These are phyloP conservation scores for Heritiera littoralis DNA, from an alignment of 345 rosid species.

Conservation along the genomic window DNA sequence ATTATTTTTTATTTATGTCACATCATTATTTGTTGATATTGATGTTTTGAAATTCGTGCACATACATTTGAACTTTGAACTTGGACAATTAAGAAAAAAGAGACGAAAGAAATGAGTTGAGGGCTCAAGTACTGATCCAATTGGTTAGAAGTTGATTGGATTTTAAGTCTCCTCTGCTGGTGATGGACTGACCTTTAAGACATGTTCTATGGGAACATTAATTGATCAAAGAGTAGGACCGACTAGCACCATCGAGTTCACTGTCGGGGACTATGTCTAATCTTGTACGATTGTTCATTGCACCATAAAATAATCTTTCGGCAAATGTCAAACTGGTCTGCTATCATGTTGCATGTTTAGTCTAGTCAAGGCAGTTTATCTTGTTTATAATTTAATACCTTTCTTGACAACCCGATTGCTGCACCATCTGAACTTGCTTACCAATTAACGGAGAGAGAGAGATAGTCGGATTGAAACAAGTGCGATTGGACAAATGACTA, in stretches of 20 bases:
- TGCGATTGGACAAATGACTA: conserved; percentile 27
- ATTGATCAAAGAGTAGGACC: conserved; percentile 15
- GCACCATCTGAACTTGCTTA: conserved; percentile 32
- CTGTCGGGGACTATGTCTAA: conserved; percentile 49
- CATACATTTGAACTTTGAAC: conserved; percentile 6
- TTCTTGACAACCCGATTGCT: conserved; percentile 47
- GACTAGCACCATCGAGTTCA: conserved; percentile 37
- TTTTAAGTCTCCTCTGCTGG: not conserved
- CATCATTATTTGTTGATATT: not conserved
- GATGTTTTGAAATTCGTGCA: conserved; percentile 8
- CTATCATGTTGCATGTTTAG: conserved; percentile 56
- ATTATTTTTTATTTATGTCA: no score
- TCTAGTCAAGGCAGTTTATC: conserved; percentile 53
- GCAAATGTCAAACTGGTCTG: conserved; percentile 27
- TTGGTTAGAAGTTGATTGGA: not conserved
- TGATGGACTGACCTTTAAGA: not conserved
- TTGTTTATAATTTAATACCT: conserved; percentile 43
- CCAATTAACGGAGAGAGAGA: conserved; percentile 10
- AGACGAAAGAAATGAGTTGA: no score
- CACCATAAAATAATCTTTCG: conserved; percentile 5
- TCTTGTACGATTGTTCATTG: conserved; percentile 38
- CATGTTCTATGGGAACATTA: not conserved
- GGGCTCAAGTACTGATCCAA: not conserved
- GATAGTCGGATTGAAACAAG: not conserved
- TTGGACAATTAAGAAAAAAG: not conserved